Conservation (phyloP, 148 eudicot species). For the Nepenthes mirabilis region DNA sequence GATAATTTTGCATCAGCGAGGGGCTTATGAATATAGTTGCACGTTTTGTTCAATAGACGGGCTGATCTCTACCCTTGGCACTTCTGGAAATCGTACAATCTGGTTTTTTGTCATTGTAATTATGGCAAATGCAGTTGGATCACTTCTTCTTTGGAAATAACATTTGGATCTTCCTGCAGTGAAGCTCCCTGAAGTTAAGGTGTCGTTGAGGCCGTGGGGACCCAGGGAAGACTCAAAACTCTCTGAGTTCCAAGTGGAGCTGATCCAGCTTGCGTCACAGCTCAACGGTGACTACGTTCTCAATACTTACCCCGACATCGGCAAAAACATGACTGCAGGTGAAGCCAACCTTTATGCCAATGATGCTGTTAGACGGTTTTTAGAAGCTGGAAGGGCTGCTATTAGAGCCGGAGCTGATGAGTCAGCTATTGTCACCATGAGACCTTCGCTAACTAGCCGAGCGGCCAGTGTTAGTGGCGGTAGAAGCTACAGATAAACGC, state of each 20-base stretch:
- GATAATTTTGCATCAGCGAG: too few species aligned
- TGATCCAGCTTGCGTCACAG: slow-evolving; percentile 85
- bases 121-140: not conserved
- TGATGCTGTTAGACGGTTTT: slow-evolving; percentile 59
- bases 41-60: not conserved
- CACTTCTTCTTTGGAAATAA: not conserved
- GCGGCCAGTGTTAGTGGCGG: slow-evolving; percentile 19
- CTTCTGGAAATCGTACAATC: not conserved
- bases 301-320: slow-evolving; percentile 66
- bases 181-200: slow-evolving; percentile 59
- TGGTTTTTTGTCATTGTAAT: not conserved
- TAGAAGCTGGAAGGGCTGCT: slow-evolving; percentile 90
- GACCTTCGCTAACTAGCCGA: slow-evolving; percentile 78
- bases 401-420: slow-evolving; percentile 86
- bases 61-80: not conserved
- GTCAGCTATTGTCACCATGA: slow-evolving; percentile 82
- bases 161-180: slow-evolving; percentile 21
- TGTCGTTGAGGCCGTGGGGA: slow-evolving; percentile 55
- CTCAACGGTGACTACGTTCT: slow-evolving; percentile 71
- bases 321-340: slow-evolving; percentile 56
- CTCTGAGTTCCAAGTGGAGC: slow-evolving; percentile 70
- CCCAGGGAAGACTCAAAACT: slow-evolving; percentile 59
- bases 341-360: slow-evolving; percentile 63
- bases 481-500: slow-evolving; percentile 17
- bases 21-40: too few species aligned